Evolutionary conservation across 305 asterid genomes (phyloP).

Genomic region (Fraxinus platypoda): DNA sequence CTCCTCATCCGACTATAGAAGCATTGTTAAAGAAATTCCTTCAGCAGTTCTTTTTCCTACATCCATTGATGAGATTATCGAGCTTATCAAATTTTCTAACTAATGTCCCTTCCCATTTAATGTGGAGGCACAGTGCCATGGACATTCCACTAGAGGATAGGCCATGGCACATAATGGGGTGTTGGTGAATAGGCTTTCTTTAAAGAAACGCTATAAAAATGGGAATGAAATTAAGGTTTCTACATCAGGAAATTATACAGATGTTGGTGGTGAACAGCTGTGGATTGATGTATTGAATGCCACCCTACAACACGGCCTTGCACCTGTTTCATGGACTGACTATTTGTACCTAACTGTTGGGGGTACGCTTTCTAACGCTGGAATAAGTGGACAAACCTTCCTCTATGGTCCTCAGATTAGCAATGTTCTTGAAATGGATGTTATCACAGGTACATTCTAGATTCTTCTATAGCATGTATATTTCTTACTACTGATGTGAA

Average conservation of each 20-base stretch:
- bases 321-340: conserved; percentile 77
- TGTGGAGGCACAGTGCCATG: conserved; percentile 53
- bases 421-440: conserved; percentile 64
- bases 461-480: background rate
- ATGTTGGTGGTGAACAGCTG: conserved; percentile 59
- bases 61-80: conserved; percentile 38
- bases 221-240: conserved; percentile 36
- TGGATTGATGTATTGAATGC: conserved; percentile 53
- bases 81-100: conserved; percentile 42
- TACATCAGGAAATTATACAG: conserved; percentile 44
- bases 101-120: conserved; percentile 40
- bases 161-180: conserved; percentile 51
- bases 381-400: conserved; percentile 69
- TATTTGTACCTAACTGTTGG: conserved; percentile 63
- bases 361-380: conserved; percentile 66
- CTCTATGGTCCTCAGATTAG: conserved; percentile 62
- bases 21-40: conserved; percentile 37
- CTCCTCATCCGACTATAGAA: conserved; percentile 62
- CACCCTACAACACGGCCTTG: conserved; percentile 42
- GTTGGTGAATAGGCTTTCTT: conserved; percentile 45
- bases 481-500: too few species aligned
- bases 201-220: background rate
- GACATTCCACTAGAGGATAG: conserved; percentile 62
- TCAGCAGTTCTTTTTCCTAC: conserved; percentile 52
- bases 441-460: conserved; percentile 46